Base-by-base conservation (phyloP, 129 eudicot species). In the Dittrichia graveolens region DNA sequence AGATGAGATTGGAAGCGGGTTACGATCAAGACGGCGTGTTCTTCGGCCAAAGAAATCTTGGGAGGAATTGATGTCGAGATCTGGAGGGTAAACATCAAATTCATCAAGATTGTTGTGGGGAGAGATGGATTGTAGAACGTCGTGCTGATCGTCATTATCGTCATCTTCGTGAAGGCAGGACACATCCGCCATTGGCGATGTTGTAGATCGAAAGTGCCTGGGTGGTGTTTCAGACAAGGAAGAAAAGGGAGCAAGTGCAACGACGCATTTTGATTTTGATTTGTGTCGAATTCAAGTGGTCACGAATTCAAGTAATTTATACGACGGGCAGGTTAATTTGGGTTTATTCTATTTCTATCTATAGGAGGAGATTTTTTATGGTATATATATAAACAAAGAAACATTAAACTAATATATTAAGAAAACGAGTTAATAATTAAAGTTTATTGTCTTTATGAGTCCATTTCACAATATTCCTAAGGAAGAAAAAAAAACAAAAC, bases 101-200 rank as follows among this genome's bases (percentile, higher is more conserved):
- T 48, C 77, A 11, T 69, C 79, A 42, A 69, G 73, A 10, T 14
- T 39, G 40, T 18, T 38, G 49, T 11, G 63, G 34, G 59, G 46
- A 50, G 72, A 42, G 65, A 50, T 54, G 37, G 83, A 53, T 1
- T 42, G 31, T 8, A 74, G 50, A 9, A 61, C 67, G 34, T 70
- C 69, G 14, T 60, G 65, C 1, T 6, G 50, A 24, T 78, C 72
- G 53, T 80, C 80, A 4, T 50, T 75, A 12, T 68, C 72, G 45
- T 79, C 75, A 14, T 76, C 72, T 38, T 82, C 57, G 11, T 72
- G 81, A 56, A 75, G 69, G 84, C 35, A 69, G 0, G 86, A 71
- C n/a, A 54, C 80, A 59, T 84, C 83, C 70, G 90, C 83, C 95
- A 85, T 83, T 80, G 75, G n/a, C 74, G 67, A 24, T 19, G 35